A percentile compares a stretch with the other conserved stretches of the same genome.
phyloP scores from a whole-genome alignment of 768 basidiomycete species.

The Lentinus tigrinus region DNA sequence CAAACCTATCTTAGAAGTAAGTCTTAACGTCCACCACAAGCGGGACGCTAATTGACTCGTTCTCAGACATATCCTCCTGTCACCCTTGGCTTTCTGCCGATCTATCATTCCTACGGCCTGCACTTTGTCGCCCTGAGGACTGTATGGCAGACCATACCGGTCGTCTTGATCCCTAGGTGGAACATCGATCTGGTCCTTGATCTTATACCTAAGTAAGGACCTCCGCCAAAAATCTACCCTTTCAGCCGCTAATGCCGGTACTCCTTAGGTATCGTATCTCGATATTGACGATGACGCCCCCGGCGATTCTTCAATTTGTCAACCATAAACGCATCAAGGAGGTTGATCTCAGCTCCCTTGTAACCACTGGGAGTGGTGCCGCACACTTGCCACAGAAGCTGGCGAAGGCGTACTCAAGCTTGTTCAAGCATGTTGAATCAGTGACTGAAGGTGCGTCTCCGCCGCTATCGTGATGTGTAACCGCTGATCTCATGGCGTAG shows the following conservation, averaged over 20 bases:
- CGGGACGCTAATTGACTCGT: neutral
- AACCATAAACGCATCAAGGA: slow-evolving; percentile 47
- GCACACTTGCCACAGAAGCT: slow-evolving; percentile 67
- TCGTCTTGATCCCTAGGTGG: slow-evolving; percentile 63
- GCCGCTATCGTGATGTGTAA: too few relatives aligned
- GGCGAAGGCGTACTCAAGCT: slow-evolving; percentile 33
- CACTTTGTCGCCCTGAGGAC: slow-evolving; percentile 49
- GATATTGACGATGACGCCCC: slow-evolving; percentile 53
- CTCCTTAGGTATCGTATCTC: slow-evolving; percentile 53
- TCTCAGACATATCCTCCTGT: slow-evolving; percentile 35
- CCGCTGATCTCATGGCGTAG: slow-evolving; percentile 29
- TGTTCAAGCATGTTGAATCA: slow-evolving; percentile 35
- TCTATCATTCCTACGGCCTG: slow-evolving; percentile 69
- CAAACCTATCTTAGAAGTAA: neutral
- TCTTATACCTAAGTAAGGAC: slow-evolving; percentile 55
- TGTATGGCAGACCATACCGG: slow-evolving; percentile 44
- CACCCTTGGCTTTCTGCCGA: slow-evolving; percentile 57
- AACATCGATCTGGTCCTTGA: slow-evolving; percentile 49
- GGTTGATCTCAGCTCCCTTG: slow-evolving; percentile 53
- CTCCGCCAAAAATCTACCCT: neutral
- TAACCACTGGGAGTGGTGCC: slow-evolving; percentile 49
- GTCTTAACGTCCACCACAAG: neutral
- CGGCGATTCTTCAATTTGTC: slow-evolving; percentile 62
- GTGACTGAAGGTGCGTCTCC: slow-evolving; percentile 43
- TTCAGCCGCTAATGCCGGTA: neutral